phyloP scores from a whole-genome alignment of 1,284 basidiomycete species.

The Ceratobasidium sp. region DNA sequence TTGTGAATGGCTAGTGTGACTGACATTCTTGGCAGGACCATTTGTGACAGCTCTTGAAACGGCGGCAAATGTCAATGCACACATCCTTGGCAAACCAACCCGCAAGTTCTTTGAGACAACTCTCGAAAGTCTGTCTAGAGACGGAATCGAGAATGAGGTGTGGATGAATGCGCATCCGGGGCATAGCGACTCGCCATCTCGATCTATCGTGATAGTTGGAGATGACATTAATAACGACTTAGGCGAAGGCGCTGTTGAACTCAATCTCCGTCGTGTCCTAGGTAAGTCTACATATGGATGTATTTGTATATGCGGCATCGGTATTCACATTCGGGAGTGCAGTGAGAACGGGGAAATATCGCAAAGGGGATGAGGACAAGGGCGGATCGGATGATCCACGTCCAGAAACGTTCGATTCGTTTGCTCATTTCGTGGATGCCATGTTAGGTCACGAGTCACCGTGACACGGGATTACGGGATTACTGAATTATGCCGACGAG shows the following conservation, averaged over 20 bases:
- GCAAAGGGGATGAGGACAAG: constrained; percentile 60
- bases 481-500: not conserved
- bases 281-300: constrained; percentile 53
- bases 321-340: constrained; percentile 27
- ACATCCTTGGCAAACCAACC: constrained; percentile 69
- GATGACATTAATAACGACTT: constrained; percentile 72
- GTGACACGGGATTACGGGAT: not conserved
- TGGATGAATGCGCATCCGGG: constrained; percentile 44
- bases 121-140: constrained; percentile 55
- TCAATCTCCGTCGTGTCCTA: constrained; percentile 67
- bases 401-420: constrained; percentile 61
- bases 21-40: constrained; percentile 48
- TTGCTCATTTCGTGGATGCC: constrained; percentile 61
- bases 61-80: constrained; percentile 58
- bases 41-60: constrained; percentile 69
- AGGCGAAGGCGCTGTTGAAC: constrained; percentile 64
- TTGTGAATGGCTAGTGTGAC: not conserved
- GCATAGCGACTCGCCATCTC: constrained; percentile 20
- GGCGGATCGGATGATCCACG: constrained; percentile 49
- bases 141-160: constrained; percentile 45
- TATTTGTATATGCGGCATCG: constrained; percentile 36
- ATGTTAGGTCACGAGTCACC: constrained; percentile 46
- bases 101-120: constrained; percentile 65
- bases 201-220: constrained; percentile 64
- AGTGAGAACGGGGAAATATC: constrained; percentile 71